Base-by-base conservation (phyloP, 2,329 filamentous ascomycete species). In the Talaromyces sp. region DNA sequence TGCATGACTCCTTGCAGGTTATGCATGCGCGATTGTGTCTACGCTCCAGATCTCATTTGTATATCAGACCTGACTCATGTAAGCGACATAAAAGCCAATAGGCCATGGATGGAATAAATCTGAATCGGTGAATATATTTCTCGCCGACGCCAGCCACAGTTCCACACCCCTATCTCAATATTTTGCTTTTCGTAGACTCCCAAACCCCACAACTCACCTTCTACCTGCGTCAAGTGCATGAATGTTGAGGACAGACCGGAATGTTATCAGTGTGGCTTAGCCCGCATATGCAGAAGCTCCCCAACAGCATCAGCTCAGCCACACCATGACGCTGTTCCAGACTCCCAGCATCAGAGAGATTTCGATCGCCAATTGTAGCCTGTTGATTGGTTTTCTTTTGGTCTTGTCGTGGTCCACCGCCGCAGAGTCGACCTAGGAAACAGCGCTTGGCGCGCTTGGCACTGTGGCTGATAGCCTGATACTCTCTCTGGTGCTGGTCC, bases 381-480 rank as follows among this genome's bases (percentile, higher is more conserved):
- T n/a, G 19, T 9, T 56, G 1, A 56, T 56, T 56, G 52, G 52
- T 33, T 56, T 22, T 15, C 3, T 4, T 19, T 27, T 31, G 27
- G 27, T 31, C 7, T 31, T 31, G 27, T 31, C 27, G 27, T 31
- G 27, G 45, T 22, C 27, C n/a, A 37, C 33, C 2, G 10, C 33
- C 5, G 52, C 19, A 54, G 9, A 33, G 31, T 33, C n/a, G 33
- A 13, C 50, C n/a, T 25, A 25, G 33, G 52, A 10, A 25, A 15
- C 11, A 25, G 33, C 52, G 33, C 52, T 56, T 56, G 39, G 31
- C 17, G 39, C n/a, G 33, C 63, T 58, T 57, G 63, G 57, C 45
- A 50, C 27, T 43, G 63, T 65, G 63, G 63, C 63, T 65, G 49
- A 39, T 62, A 39, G 22, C 22, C 22, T 22, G 22, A 22, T 22